Evolutionary conservation across 352 stramenopile species (phyloP).

Genomic region (Phytophthora cactorum): DNA sequence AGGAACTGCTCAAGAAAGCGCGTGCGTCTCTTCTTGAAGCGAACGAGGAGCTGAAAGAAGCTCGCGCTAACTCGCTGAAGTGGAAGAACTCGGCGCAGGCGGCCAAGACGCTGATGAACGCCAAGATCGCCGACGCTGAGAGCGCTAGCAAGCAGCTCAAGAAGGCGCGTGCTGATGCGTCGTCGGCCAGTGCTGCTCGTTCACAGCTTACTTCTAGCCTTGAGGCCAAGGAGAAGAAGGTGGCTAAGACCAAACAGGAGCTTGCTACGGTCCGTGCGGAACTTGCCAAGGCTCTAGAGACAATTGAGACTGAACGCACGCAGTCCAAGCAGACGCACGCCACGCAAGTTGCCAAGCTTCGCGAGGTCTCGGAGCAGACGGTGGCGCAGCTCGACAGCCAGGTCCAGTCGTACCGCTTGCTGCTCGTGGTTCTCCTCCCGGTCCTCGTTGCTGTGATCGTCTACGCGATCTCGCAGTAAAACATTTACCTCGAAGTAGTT

Average conservation of each 20-base stretch:
- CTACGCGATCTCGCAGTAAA: conserved; percentile 61
- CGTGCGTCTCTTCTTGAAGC: conserved; percentile 66
- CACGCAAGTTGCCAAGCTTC: conserved; percentile 48
- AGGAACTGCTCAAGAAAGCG: conserved; percentile 78
- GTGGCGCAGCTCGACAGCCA: conserved; percentile 40
- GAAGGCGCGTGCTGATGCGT: conserved; percentile 53
- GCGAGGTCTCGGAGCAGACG: conserved; percentile 41
- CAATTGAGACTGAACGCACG: conserved; percentile 30
- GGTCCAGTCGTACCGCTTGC: conserved; percentile 64
- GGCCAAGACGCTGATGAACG: conserved; percentile 64
- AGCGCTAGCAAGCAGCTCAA: conserved; percentile 70
- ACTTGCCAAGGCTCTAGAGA: conserved; percentile 30
- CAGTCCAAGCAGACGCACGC: conserved; percentile 45
- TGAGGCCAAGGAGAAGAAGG: conserved; percentile 77
- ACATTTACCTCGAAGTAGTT: background rate
- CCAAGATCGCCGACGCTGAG: conserved; percentile 74
- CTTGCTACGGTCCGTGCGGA: conserved; percentile 57
- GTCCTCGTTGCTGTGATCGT: conserved; percentile 56
- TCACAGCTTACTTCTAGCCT: conserved; percentile 60
- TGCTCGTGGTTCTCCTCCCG: conserved; percentile 59
- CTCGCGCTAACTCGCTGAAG: conserved; percentile 65
- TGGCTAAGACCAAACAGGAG: conserved; percentile 65
- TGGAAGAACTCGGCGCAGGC: conserved; percentile 76
- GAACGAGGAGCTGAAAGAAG: conserved; percentile 83
- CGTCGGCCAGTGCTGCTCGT: conserved; percentile 46